phyloP scores from a whole-genome alignment of 352 stramenopile genomes.

The Globisporangium spiculum region DNA sequence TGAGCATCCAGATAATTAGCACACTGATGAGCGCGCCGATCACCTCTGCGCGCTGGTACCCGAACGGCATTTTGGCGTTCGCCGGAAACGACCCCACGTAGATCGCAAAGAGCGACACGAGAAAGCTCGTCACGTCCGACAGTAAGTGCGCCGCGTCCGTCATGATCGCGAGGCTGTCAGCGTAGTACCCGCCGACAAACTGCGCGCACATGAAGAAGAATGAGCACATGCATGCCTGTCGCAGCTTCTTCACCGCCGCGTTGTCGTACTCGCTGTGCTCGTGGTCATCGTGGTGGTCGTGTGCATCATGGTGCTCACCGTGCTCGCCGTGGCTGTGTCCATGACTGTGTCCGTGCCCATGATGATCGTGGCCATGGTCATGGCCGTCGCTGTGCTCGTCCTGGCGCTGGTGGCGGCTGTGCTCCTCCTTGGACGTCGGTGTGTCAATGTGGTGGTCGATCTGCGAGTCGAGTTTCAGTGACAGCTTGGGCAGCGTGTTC shows the following conservation, averaged over 20 bases:
- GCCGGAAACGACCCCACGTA: constrained; percentile 60
- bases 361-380: constrained; percentile 36
- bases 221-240: constrained; percentile 76
- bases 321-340: constrained; percentile 29
- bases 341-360: constrained; percentile 42
- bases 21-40: constrained; percentile 95
- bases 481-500: constrained; percentile 15
- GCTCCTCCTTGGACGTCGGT: constrained; percentile 25
- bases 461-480: constrained; percentile 18
- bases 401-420: constrained; percentile 21
- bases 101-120: constrained; percentile 82
- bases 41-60: constrained; percentile 96
- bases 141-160: constrained; percentile 82
- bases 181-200: constrained; percentile 92
- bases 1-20: constrained; percentile 94
- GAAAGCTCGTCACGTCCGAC: constrained; percentile 75
- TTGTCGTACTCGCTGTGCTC: constrained; percentile 22
- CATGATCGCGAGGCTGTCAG: constrained; percentile 95
- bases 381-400: constrained; percentile 17
- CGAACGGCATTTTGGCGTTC: constrained; percentile 86
- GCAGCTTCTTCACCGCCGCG: constrained; percentile 67
- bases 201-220: constrained; percentile 96
- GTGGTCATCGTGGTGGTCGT: constrained; percentile 10
- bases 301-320: constrained; percentile 18
- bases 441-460: constrained; percentile 19